Evolutionary conservation across 2,329 filamentous ascomycete species (phyloP).

Genomic region (Phaeophleospora eucalypticola): DNA sequence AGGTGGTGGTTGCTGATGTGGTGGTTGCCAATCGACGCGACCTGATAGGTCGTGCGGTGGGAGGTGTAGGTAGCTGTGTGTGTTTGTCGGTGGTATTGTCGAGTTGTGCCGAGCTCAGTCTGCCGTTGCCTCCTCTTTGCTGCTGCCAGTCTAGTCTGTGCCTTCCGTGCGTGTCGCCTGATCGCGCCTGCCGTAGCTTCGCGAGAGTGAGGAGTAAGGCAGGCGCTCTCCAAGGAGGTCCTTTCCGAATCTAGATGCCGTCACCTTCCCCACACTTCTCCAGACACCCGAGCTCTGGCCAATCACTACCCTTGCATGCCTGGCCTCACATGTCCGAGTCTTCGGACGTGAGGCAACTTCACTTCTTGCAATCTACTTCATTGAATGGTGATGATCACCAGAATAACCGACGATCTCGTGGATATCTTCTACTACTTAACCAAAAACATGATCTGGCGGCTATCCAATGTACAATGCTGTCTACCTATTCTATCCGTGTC

Average conservation of each 20-base stretch:
- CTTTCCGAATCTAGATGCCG: not conserved
- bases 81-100: not conserved
- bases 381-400: too few relatives aligned
- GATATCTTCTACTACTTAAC: too few relatives aligned
- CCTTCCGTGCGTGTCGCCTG: not conserved
- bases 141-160: not conserved
- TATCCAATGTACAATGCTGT: too few relatives aligned
- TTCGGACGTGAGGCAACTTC: too few relatives aligned
- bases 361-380: too few relatives aligned
- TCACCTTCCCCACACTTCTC: not conserved
- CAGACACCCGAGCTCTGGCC: not conserved
- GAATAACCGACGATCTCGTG: too few relatives aligned
- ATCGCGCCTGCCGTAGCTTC: not conserved
- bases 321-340: not conserved
- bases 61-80: too few relatives aligned
- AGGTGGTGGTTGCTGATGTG: not conserved
- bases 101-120: not conserved
- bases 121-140: not conserved
- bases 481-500: too few relatives aligned
- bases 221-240: not conserved
- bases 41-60: too few relatives aligned
- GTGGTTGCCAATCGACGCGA: too few relatives aligned
- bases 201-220: not conserved
- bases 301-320: not conserved
- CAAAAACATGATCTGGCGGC: too few relatives aligned